Conservation (phyloP, 345 rosid genomes). For the Syzygium aromaticum region DNA sequence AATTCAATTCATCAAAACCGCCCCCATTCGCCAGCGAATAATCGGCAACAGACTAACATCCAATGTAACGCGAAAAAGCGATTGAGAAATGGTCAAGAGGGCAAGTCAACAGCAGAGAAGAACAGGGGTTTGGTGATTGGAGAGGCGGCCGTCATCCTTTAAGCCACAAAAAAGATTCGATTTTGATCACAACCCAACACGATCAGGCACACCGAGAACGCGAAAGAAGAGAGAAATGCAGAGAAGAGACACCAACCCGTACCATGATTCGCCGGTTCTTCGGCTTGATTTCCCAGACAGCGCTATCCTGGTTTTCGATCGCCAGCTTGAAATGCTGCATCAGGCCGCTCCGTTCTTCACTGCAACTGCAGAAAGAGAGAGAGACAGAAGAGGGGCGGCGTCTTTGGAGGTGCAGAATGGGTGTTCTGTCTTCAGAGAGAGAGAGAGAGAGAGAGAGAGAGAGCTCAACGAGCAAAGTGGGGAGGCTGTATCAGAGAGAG, state of each 20-base stretch:
- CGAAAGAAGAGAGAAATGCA: background rate
- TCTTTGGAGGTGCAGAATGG: background rate
- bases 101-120: background rate
- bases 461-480: background rate
- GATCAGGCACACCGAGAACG: background rate
- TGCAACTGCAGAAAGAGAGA: background rate
- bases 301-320: conserved; percentile 40
- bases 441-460: background rate
- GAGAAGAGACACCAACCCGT: background rate
- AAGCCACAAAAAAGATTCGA: background rate
- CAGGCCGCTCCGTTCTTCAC: conserved; percentile 9
- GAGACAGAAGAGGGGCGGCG: background rate
- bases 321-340: conserved; percentile 16
- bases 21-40: background rate
- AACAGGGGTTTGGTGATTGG: background rate
- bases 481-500: background rate
- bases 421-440: no score
- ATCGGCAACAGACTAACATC: background rate
- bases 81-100: background rate
- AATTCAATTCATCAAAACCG: background rate
- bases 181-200: background rate
- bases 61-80: background rate
- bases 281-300: conserved; percentile 34
- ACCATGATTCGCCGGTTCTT: conserved; percentile 58
- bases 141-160: background rate